Percentiles rank a stretch among this genome's conserved stretches.
Conservation (phyloP, 2,329 filamentous ascomycete species). For the Penicillium sp. region DNA sequence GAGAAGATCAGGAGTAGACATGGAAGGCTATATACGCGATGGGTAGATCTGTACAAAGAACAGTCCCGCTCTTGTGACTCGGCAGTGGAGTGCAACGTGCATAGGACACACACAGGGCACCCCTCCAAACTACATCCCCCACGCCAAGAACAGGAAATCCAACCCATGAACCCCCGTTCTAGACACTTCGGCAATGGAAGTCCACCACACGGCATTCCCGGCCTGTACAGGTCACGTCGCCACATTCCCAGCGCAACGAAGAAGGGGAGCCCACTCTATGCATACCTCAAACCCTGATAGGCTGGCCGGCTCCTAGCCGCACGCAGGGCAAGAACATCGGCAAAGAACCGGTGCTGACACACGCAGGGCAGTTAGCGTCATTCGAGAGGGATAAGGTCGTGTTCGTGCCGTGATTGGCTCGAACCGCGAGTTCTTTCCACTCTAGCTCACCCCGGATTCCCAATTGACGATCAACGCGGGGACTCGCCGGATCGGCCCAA, state of each 20-base stretch:
- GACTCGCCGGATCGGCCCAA: background rate
- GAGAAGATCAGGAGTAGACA: background rate
- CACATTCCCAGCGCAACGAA: no score
- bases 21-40: background rate
- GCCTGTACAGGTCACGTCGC: no score
- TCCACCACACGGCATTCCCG: no score
- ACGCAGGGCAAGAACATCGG: background rate
- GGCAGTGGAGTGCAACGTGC: background rate
- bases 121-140: background rate
- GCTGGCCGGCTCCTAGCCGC: no score
- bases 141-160: background rate
- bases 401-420: conserved; percentile 11
- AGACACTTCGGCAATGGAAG: background rate
- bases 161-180: background rate
- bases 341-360: no score
- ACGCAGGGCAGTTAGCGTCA: no score
- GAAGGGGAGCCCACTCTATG: no score
- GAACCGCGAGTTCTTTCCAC: background rate
- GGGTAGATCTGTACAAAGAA: background rate
- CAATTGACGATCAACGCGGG: no score
- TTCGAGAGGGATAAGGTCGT: no score
- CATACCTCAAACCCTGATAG: no score
- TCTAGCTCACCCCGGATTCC: conserved; percentile 19
- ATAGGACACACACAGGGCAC: background rate
- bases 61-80: background rate